Evolutionary conservation across 2,329 filamentous ascomycete genomes (phyloP), one percentile per base, ranked within the genome.

Genomic region (Botrytis elliptica): DNA sequence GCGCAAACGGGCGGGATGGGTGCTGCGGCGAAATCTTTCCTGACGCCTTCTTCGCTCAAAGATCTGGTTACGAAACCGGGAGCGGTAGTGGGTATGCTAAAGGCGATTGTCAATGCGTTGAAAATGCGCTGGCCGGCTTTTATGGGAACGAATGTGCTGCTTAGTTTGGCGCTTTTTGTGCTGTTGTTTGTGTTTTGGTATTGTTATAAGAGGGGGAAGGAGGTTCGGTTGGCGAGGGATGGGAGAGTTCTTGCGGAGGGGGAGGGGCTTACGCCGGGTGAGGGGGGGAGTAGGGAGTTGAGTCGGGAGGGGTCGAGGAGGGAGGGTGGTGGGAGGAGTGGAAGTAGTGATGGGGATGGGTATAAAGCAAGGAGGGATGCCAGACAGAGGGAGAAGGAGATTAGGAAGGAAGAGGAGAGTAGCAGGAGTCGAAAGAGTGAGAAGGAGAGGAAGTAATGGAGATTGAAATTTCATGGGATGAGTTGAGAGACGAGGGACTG

Each of bases 131-230:
- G 97, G 88, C 96, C 96, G 0, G 94, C 94, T 0, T 91, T 98
- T 76, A 89, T 97, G 75, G 95, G 95, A 20, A 95, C 95, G 72
- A 98, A 97, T 82, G 91, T 97, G 29, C 86, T 98, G 25, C 93
- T 97, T 90, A 96, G 93, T 76, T 85, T 98, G 77, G 94, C 93
- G 0, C 85, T 98, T 1, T 97, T 97, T 80, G 86, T 94, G 95
- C 87, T 86, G 92, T 86, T 55, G 63, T 96, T 97, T 81, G 93
- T 97, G 63, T 91, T 98, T 79, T 99, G 95, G 95, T 99, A 98
- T 84, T 98, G 95, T 84, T 92, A 98, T 84, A 98, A 98, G 85
- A 92, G 96, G 71, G 96, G 96, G 57, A 90, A 90, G 63, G 95
- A 99, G 84, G 91, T 90, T 10, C 89, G 96, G 69, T 88, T 98